Conservation (phyloP, 805 yeast genomes). For the Cyberlindnera petersonii region DNA sequence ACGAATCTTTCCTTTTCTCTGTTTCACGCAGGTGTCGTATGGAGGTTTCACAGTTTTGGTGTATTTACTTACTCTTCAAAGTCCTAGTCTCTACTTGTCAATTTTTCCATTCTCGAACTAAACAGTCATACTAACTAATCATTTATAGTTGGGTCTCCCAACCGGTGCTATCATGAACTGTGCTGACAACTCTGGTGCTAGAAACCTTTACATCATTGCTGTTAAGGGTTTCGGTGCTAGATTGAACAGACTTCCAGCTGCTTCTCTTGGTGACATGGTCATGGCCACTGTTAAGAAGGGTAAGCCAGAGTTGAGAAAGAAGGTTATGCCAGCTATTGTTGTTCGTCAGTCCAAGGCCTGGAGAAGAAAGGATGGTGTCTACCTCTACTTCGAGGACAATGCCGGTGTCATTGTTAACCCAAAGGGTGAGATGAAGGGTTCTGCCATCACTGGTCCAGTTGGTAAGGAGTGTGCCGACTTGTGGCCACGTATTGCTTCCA, state of each 20-base stretch:
- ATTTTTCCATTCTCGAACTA: not conserved
- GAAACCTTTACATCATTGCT: slow-evolving; percentile 97
- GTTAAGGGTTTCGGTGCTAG: slow-evolving; percentile 99
- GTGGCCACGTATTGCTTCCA: slow-evolving; percentile 99
- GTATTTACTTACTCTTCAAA: not conserved
- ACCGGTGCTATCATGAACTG: slow-evolving; percentile 99
- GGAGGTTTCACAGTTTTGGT: no score
- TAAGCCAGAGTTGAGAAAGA: slow-evolving; percentile 99
- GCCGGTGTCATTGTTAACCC: slow-evolving; percentile 99
- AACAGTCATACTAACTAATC: slow-evolving; percentile 18
- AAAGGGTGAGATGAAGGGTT: slow-evolving; percentile 99
- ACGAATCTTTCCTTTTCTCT: no score
- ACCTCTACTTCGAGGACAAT: slow-evolving; percentile 99
- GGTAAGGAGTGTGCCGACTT: slow-evolving; percentile 99
- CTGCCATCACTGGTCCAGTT: slow-evolving; percentile 99
- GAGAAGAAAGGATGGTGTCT: slow-evolving; percentile 99
- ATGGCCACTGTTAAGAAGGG: slow-evolving; percentile 99
- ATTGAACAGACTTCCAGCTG: slow-evolving; percentile 99
- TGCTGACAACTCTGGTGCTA: slow-evolving; percentile 99
- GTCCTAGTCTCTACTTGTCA: not conserved
- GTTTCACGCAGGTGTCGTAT: no score
- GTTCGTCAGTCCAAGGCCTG: slow-evolving; percentile 99
- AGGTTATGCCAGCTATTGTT: slow-evolving; percentile 99
- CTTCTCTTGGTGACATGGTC: slow-evolving; percentile 99
- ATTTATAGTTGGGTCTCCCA: slow-evolving; percentile 92